Conservation (phyloP, 495 filamentous ascomycete genomes). For the Extremus antarcticus region DNA sequence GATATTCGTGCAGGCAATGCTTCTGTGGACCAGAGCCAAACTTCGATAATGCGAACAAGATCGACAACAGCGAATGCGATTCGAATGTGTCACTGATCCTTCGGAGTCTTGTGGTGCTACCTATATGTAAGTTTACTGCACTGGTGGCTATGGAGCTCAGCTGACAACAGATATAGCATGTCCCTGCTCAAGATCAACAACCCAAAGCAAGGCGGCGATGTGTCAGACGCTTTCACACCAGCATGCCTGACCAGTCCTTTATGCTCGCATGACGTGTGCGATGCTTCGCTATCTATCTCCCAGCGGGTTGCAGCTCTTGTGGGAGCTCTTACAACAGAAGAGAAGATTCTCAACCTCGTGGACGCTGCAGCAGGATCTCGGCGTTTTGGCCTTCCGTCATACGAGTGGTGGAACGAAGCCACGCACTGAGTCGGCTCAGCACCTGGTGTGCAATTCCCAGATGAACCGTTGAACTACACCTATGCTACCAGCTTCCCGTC, state of each 20-base stretch:
- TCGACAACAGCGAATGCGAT: neutral
- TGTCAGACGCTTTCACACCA: neutral
- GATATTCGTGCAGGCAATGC: neutral
- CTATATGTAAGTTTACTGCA: too few species aligned
- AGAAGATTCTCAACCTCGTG: conserved; percentile 6
- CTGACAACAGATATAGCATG: too few species aligned
- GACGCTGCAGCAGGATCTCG: conserved; percentile 35
- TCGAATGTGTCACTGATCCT: neutral
- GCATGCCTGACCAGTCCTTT: conserved; percentile 11
- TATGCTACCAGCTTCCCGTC: conserved; percentile 54
- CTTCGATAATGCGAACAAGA: neutral
- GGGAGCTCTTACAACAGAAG: neutral
- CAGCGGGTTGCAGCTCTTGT: neutral
- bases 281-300: conserved; percentile 3
- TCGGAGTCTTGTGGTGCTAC: neutral
- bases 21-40: neutral
- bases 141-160: too few species aligned
- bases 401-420: conserved; percentile 44
- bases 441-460: conserved; percentile 41
- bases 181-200: neutral
- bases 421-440: conserved; percentile 46
- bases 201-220: neutral
- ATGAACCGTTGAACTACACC: conserved; percentile 31
- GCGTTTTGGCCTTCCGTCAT: conserved; percentile 44
- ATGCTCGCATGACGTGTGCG: conserved; percentile 13